Evolutionary conservation across 306 rosid genomes (phyloP), one percentile per base, ranked within the genome.

Genomic region (Quercus aquifolioides): DNA sequence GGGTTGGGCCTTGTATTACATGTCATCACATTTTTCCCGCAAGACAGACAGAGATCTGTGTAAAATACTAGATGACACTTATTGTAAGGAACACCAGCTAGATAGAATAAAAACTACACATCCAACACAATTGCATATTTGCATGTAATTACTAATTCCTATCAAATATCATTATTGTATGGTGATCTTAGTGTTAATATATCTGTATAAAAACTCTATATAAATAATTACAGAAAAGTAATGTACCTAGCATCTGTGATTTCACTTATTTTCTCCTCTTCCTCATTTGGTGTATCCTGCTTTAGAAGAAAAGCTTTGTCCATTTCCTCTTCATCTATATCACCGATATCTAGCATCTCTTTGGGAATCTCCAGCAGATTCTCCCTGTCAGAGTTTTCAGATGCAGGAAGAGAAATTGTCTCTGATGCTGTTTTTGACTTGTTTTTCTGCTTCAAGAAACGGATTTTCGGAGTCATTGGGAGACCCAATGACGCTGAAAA

Each of bases 401-500:
- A 81, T 73, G 82, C 86, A 75, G 76, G 74, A 78, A 55, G 63
- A 58, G 72, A 12, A 55, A 84, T 67, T 49, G 76, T 76, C 78
- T 78, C 75, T 57, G 86, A 63, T n/a, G 10, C 68, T 15, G 71
- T 82, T 55, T 88, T 84, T 30, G 86, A 71, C 84, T 89, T 95
- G 41, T 73, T 51, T 81, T 89, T 95, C 79, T 80, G 89, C 79
- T 84, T 85, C 38, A 86, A 79, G 77, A 92, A 95, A 78, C 92
- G 96, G 33, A 91, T 63, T 86, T 84, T 95, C 35, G 97, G 98
- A 69, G 94, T 91, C 89, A 91, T 88, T 51, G 98, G 92, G 55
- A 95, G 86, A 67, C 99, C 99, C 81, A 95, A 73, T 35, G 99
- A 92, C 46, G 94, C 96, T 28, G 98, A 85, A 87, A 82, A 92